Percentiles rank a stretch among this genome's conserved stretches.
Evolutionary conservation across 768 basidiomycete species (phyloP).

Genomic region (Hypholoma sublateritium): DNA sequence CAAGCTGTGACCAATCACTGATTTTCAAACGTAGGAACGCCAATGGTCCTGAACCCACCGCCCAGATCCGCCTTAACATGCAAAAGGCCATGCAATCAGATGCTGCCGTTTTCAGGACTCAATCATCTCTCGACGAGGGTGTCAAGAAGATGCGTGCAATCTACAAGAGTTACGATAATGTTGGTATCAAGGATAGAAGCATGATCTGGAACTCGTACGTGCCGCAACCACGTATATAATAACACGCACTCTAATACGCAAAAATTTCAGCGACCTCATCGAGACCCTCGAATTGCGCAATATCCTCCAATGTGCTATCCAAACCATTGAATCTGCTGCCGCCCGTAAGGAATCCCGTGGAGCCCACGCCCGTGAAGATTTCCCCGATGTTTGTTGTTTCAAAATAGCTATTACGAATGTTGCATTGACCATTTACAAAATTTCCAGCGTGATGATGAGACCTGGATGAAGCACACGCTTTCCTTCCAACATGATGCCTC

Average conservation of each 20-base stretch:
- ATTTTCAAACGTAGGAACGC: conserved; percentile 50
- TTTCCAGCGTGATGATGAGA: conserved; percentile 81
- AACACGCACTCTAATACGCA: conserved; percentile 1
- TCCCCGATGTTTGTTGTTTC: conserved; percentile 68
- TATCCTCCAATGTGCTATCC: conserved; percentile 90
- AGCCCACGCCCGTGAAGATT: conserved; percentile 98
- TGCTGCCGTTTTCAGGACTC: conserved; percentile 96
- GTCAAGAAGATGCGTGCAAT: conserved; percentile 83
- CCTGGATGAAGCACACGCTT: conserved; percentile 95
- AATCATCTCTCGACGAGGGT: conserved; percentile 87
- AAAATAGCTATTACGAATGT: not conserved
- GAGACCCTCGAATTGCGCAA: conserved; percentile 98
- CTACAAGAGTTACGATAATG: conserved; percentile 85
- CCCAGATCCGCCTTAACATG: conserved; percentile 91
- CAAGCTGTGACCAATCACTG: not conserved
- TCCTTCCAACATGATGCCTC: conserved; percentile 83
- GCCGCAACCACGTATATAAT: not conserved
- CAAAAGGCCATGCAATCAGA: conserved; percentile 99
- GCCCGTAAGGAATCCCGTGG: conserved; percentile 97
- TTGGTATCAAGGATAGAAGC: conserved; percentile 96
- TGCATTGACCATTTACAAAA: not conserved
- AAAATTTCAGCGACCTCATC: conserved; percentile 73
- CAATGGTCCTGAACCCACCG: conserved; percentile 81
- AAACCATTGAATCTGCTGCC: conserved; percentile 91
- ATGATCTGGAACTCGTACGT: conserved; percentile 99